phyloP scores from a whole-genome alignment of 345 rosid genomes.

The Lepidium aucheri region DNA sequence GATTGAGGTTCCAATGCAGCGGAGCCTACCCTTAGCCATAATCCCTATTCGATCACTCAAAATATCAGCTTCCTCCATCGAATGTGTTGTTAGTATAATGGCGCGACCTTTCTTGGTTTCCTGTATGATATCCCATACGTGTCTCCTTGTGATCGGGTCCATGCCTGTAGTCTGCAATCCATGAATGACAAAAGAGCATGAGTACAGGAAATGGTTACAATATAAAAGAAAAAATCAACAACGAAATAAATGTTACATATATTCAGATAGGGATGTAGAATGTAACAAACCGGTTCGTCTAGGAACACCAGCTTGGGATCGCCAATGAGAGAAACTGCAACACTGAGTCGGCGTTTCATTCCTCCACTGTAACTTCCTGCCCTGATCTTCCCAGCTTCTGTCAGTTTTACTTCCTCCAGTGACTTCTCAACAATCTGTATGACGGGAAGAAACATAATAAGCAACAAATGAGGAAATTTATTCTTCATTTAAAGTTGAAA shows the following conservation, averaged over 20 bases:
- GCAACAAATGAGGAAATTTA: neutral
- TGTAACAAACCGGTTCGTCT: constrained; percentile 66
- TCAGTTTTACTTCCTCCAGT: constrained; percentile 62
- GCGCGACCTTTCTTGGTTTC: constrained; percentile 77
- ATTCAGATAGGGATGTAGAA: neutral
- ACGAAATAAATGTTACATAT: neutral
- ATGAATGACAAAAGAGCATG: neutral
- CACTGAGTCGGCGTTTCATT: constrained; percentile 94
- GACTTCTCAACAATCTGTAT: constrained; percentile 56
- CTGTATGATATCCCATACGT: constrained; percentile 90
- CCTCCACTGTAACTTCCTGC: constrained; percentile 94
- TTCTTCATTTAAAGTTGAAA: neutral
- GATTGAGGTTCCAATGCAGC: constrained; percentile 83
- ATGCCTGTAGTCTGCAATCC: constrained; percentile 74
- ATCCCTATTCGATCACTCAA: constrained; percentile 86
- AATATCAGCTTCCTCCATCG: constrained; percentile 94
- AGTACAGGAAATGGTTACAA: neutral
- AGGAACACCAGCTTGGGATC: constrained; percentile 80
- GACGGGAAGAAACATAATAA: neutral
- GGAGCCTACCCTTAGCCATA: constrained; percentile 93
- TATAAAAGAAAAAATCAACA: neutral
- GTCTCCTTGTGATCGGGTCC: constrained; percentile 94
- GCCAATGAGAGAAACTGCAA: constrained; percentile 81
- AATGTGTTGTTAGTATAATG: constrained; percentile 81
- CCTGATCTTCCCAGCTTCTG: constrained; percentile 57